Evolutionary conservation across 805 yeast species (phyloP).

Genomic region (Candida suzukii): DNA sequence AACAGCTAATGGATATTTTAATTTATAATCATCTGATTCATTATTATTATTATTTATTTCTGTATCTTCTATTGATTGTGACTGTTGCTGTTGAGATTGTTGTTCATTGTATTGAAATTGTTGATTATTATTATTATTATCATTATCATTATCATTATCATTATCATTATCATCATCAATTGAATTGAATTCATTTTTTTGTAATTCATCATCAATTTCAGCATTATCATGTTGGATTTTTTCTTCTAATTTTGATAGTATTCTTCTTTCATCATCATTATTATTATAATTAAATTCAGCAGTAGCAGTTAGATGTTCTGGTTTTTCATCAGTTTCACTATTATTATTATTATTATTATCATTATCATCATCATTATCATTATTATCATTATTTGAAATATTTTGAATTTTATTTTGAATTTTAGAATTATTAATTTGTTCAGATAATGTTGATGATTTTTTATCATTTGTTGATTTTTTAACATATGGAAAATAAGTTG

Average conservation of each 20-base stretch:
- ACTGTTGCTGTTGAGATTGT: constrained; percentile 18
- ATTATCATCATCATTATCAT: background rate
- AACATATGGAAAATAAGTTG: constrained; percentile 65
- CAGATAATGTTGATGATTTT: too few species aligned
- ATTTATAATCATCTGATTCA: constrained; percentile 15
- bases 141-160: background rate
- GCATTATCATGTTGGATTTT: constrained; percentile 9
- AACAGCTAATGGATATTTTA: constrained; percentile 64
- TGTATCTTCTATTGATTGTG: background rate
- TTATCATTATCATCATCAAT: background rate
- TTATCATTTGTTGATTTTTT: constrained; percentile 20
- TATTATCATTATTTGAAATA: background rate
- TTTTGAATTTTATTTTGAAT: background rate
- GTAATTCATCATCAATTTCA: background rate
- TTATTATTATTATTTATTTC: background rate
- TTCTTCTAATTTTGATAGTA: constrained; percentile 17
- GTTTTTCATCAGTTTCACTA: background rate
- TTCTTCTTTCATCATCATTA: constrained; percentile 8
- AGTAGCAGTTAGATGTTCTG: constrained; percentile 42
- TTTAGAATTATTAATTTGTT: too few species aligned
- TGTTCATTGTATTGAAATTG: constrained; percentile 23
- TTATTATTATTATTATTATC: background rate
- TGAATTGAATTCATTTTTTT: too few species aligned
- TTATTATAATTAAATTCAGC: constrained; percentile 36
- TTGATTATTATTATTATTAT: background rate